phyloP scores from a whole-genome alignment of 2,329 filamentous ascomycete species.

The Aureobasidium sp. region DNA sequence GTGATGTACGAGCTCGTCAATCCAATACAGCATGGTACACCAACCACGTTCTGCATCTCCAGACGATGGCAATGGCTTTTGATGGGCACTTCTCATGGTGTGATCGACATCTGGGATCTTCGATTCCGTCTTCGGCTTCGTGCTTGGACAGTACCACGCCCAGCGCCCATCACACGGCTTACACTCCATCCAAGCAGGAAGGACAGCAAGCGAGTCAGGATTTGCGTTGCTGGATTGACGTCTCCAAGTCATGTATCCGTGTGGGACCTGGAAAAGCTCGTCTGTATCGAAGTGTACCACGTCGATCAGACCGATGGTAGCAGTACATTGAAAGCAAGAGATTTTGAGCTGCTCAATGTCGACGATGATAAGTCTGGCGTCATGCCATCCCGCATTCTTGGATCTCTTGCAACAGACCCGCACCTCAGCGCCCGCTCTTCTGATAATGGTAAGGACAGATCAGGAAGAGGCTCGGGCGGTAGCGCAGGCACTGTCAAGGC shows the following conservation, averaged over 20 bases:
- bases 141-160: constrained; percentile 79
- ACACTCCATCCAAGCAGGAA: constrained; percentile 59
- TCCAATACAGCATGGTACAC: constrained; percentile 82
- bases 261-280: constrained; percentile 88
- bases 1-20: constrained; percentile 75
- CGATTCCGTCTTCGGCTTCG: constrained; percentile 86
- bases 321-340: constrained; percentile 41
- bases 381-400: constrained; percentile 80
- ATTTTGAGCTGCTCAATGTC: constrained; percentile 78
- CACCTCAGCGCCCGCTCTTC: background rate
- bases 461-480: constrained; percentile 41
- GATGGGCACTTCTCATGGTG: constrained; percentile 84
- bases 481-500: constrained; percentile 58
- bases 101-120: constrained; percentile 91
- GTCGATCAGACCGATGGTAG: constrained; percentile 44
- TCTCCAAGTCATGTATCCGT: constrained; percentile 83
- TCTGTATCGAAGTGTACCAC: constrained; percentile 84
- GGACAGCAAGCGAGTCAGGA: constrained; percentile 63
- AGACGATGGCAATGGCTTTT: constrained; percentile 83
- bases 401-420: constrained; percentile 43
- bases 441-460: constrained; percentile 10
- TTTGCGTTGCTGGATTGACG: constrained; percentile 84
- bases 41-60: constrained; percentile 86
- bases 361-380: constrained; percentile 84
- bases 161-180: constrained; percentile 71